A percentile compares a stretch with the other conserved stretches of the same genome.
Conservation (phyloP, 257 asterid species). For the Fraxinus pennsylvanica region DNA sequence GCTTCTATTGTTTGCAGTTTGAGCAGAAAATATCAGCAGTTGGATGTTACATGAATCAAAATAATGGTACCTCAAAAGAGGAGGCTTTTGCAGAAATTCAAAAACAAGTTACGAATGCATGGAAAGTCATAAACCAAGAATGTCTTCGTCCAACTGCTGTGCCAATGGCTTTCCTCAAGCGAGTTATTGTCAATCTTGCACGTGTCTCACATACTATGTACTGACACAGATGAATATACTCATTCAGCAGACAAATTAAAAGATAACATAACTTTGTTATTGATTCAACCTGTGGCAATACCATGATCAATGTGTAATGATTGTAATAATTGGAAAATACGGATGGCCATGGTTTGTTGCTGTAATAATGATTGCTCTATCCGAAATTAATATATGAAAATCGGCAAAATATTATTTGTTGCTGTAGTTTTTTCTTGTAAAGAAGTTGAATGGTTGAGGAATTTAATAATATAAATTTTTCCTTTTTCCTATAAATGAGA, state of each 20-base stretch:
- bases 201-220: not conserved
- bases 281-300: not conserved
- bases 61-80: not conserved
- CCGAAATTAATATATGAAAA: too few relatives aligned
- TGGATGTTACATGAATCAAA: not conserved
- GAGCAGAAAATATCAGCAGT: not conserved
- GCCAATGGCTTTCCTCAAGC: not conserved
- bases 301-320: not conserved
- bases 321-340: too few relatives aligned
- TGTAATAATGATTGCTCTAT: too few relatives aligned
- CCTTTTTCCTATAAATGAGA: too few relatives aligned
- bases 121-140: not conserved
- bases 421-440: too few relatives aligned
- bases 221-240: not conserved
- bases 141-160: not conserved
- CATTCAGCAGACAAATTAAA: not conserved
- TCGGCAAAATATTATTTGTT: too few relatives aligned
- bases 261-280: not conserved
- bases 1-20: not conserved
- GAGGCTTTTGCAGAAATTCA: not conserved
- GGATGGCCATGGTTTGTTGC: too few relatives aligned
- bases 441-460: too few relatives aligned
- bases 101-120: not conserved
- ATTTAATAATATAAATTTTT: too few relatives aligned
- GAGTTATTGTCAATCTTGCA: not conserved